A percentile compares a stretch with the other conserved stretches of the same genome.
These are phyloP conservation scores for Botryotinia calthae DNA, from an alignment of 2,329 filamentous ascomycete species.

Conservation along the genomic window DNA sequence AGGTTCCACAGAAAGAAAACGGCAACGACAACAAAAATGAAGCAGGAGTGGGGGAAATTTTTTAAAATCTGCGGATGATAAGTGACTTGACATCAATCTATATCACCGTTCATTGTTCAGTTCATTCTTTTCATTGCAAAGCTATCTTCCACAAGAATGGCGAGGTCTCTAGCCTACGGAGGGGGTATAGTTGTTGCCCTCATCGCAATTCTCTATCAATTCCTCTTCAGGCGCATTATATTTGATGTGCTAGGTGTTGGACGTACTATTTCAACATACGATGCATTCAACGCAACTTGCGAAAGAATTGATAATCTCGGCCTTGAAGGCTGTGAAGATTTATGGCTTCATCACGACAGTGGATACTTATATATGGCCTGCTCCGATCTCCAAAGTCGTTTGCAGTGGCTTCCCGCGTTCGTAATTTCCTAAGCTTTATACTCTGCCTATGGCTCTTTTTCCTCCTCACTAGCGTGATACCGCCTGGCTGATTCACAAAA, in stretches of 20 bases:
- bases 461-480: not conserved
- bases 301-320: conserved; percentile 31
- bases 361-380: conserved; percentile 36
- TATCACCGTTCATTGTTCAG: not conserved
- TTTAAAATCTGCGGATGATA: not conserved
- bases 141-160: conserved; percentile 6
- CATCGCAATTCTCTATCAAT: conserved; percentile 37
- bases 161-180: conserved; percentile 24
- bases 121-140: not conserved
- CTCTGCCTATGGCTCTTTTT: not conserved
- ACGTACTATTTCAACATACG: conserved; percentile 37
- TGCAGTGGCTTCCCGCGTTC: conserved; percentile 35
- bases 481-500: not conserved
- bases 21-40: not conserved
- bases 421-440: conserved; percentile 15
- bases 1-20: not conserved
- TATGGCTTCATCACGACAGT: conserved; percentile 36
- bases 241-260: conserved; percentile 38
- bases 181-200: conserved; percentile 26
- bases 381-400: conserved; percentile 29
- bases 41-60: not conserved
- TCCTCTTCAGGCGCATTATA: conserved; percentile 35
- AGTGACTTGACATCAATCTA: not conserved
- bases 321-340: conserved; percentile 36
- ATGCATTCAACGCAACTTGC: conserved; percentile 37